Evolutionary conservation across 306 rosid species (phyloP).

Genomic region (Dalbergia cochinchinensis): DNA sequence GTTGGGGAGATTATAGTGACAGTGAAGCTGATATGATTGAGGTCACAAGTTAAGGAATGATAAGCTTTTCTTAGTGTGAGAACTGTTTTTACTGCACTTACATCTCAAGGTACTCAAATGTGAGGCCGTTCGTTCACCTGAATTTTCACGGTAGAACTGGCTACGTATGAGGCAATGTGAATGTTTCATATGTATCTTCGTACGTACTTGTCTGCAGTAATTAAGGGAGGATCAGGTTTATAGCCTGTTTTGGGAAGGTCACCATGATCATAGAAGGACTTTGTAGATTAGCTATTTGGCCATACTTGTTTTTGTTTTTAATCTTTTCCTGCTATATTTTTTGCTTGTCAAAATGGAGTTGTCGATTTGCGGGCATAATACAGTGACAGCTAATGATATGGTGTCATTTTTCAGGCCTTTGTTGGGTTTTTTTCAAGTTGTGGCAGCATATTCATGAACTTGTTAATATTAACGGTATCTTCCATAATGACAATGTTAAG

Average conservation of each 20-base stretch:
- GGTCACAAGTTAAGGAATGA: conserved; percentile 64
- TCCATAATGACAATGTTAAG: conserved; percentile 29
- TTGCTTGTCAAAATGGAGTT: conserved; percentile 41
- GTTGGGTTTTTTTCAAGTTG: conserved; percentile 40
- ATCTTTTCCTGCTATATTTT: conserved; percentile 46
- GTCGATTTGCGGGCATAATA: conserved; percentile 43
- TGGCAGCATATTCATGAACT: conserved; percentile 33
- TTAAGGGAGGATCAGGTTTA: conserved; percentile 40
- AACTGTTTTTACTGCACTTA: conserved; percentile 28
- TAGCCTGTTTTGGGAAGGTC: conserved; percentile 49
- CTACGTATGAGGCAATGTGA: conserved; percentile 49
- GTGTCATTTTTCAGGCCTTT: conserved; percentile 48
- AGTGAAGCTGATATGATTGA: conserved; percentile 74
- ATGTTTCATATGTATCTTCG: conserved; percentile 44
- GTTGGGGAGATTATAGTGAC: conserved; percentile 98
- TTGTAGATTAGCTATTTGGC: conserved; percentile 46
- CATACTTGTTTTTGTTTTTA: conserved; percentile 34
- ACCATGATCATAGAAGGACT: conserved; percentile 47
- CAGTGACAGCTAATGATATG: conserved; percentile 50
- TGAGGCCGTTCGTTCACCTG: conserved; percentile 36
- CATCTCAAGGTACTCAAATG: conserved; percentile 39
- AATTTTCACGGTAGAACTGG: conserved; percentile 41
- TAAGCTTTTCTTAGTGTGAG: conserved; percentile 25
- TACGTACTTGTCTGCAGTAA: conserved; percentile 22
- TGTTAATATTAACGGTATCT: conserved; percentile 34